Evolutionary conservation across 2,329 filamentous ascomycete species (phyloP).

Genomic region (Fusarium cyanostomum): DNA sequence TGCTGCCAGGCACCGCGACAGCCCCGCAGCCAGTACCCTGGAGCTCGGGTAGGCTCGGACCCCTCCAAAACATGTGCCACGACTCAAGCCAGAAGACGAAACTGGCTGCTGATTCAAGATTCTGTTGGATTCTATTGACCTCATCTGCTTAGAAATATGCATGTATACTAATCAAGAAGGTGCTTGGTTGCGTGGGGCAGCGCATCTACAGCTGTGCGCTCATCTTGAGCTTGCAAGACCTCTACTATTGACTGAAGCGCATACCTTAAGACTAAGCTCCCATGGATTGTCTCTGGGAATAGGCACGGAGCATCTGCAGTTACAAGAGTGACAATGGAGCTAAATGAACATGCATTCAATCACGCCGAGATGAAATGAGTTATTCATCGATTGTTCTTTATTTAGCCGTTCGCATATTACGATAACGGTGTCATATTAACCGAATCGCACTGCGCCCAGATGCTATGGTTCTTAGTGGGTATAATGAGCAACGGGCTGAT

Average conservation of each 20-base stretch:
- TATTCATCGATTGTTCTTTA: slow-evolving; percentile 15
- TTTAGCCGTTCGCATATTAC: slow-evolving; percentile 6
- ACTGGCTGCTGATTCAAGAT: slow-evolving; percentile 9
- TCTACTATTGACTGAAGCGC: background rate
- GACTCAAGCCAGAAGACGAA: background rate
- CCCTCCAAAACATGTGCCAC: slow-evolving; percentile 20
- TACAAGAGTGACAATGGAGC: background rate
- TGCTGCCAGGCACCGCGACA: slow-evolving; percentile 12
- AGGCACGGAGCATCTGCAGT: no score
- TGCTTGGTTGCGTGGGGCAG: background rate
- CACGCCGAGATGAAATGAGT: background rate
- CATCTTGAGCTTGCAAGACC: no score
- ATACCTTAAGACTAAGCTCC: background rate
- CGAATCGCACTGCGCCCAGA: background rate
- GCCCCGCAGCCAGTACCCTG: slow-evolving; percentile 13
- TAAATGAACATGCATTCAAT: background rate
- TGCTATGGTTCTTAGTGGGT: slow-evolving; percentile 14
- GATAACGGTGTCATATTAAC: background rate
- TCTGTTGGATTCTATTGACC: slow-evolving; percentile 24
- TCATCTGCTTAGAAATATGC: background rate
- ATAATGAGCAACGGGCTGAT: slow-evolving; percentile 13
- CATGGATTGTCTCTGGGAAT: no score
- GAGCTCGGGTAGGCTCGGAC: slow-evolving; percentile 8
- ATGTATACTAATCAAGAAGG: background rate
- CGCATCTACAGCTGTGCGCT: background rate